Conservation (phyloP, 2,329 filamentous ascomycete genomes). For the Aureobasidium mangrovei region DNA sequence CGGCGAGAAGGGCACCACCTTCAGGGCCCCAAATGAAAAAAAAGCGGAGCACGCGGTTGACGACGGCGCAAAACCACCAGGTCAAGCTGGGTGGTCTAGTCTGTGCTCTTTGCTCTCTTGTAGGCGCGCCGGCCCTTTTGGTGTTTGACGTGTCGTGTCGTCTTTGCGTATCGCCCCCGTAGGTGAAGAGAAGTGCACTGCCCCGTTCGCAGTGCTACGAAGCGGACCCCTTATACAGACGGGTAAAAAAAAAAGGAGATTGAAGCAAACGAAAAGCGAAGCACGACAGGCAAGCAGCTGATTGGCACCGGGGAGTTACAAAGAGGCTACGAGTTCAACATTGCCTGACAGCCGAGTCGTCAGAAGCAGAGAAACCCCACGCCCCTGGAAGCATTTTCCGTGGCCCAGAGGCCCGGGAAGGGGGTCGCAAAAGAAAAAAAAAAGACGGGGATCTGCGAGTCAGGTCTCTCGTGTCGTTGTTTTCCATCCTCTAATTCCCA, state of each 20-base stretch:
- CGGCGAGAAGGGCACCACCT: too few relatives aligned
- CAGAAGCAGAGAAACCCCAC: background rate
- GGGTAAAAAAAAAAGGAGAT: background rate
- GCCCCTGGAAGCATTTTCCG: slow-evolving; percentile 4
- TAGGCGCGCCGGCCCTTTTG: slow-evolving; percentile 3
- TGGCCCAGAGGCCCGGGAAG: background rate
- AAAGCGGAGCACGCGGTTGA: slow-evolving; percentile 13
- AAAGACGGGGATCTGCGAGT: slow-evolving; percentile 3
- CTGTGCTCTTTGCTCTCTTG: slow-evolving; percentile 9
- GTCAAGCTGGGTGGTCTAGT: slow-evolving; percentile 3
- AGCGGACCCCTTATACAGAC: background rate
- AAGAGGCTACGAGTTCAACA: background rate
- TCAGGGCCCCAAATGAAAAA: background rate
- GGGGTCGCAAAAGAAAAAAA: background rate
- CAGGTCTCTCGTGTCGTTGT: background rate
- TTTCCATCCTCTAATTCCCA: background rate
- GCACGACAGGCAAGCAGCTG: slow-evolving; percentile 10
- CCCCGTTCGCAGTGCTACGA: background rate
- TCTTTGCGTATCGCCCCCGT: slow-evolving; percentile 6
- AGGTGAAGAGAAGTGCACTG: background rate
- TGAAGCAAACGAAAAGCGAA: slow-evolving; percentile 11
- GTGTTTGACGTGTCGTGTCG: background rate
- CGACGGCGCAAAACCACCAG: slow-evolving; percentile 7
- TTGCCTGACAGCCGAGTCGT: background rate
- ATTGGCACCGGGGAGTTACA: background rate